Evolutionary conservation across 345 rosid genomes (phyloP).

Genomic region (Salix brachista): DNA sequence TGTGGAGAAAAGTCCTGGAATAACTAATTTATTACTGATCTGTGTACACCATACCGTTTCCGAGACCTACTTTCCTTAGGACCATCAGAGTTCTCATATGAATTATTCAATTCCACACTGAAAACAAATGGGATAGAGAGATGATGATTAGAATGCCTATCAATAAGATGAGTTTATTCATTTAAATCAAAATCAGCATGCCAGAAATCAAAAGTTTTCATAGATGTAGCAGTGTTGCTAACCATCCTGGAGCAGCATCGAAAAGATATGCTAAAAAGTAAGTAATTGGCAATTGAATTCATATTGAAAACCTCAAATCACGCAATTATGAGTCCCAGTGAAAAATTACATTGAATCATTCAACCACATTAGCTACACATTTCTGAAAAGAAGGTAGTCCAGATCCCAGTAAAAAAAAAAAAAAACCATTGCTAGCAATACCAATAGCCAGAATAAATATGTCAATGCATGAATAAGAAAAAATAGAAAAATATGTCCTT

Average conservation of each 20-base stretch:
- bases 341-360: not conserved
- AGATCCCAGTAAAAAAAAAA: not conserved
- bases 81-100: slow-evolving; percentile 29
- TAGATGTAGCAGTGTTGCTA: not conserved
- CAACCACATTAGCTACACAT: not conserved
- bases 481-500: not conserved
- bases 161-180: not conserved
- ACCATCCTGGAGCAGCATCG: not conserved
- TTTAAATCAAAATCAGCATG: not conserved
- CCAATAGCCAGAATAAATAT: not conserved
- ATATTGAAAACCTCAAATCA: not conserved
- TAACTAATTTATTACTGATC: not conserved
- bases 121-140: not conserved
- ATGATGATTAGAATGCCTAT: not conserved
- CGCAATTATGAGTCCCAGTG: not conserved
- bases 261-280: not conserved
- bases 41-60: slow-evolving; percentile 27
- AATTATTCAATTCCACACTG: slow-evolving; percentile 35
- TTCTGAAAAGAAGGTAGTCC: not conserved
- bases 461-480: not conserved
- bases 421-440: not conserved
- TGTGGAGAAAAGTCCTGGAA: not conserved
- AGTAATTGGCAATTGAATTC: not conserved
- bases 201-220: not conserved
- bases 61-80: slow-evolving; percentile 27